These are phyloP conservation scores for Pseudocercospora eumusae DNA, from an alignment of 2,329 filamentous ascomycete species.

Conservation along the genomic window DNA sequence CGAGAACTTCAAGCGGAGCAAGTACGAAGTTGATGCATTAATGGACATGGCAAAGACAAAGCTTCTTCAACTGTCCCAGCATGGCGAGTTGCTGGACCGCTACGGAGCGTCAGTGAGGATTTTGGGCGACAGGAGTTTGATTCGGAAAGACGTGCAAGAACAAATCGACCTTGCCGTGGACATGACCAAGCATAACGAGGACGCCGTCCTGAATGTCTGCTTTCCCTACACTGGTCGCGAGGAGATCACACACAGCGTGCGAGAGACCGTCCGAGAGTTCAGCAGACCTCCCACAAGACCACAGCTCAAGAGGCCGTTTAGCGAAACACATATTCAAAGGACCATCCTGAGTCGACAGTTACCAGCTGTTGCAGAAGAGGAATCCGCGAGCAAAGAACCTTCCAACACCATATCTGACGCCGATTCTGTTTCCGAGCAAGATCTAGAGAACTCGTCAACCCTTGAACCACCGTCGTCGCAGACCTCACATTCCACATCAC, in stretches of 20 bases:
- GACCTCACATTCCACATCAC: slow-evolving; percentile 43
- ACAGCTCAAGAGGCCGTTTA: slow-evolving; percentile 68
- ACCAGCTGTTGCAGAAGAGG: slow-evolving; percentile 44
- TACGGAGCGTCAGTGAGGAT: slow-evolving; percentile 88
- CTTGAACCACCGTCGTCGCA: slow-evolving; percentile 43
- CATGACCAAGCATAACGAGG: slow-evolving; percentile 82
- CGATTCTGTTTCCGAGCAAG: slow-evolving; percentile 33
- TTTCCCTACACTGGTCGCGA: slow-evolving; percentile 96
- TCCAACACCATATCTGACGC: slow-evolving; percentile 26
- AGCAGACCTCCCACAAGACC: slow-evolving; percentile 59
- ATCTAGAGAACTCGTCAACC: slow-evolving; percentile 37
- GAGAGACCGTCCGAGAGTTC: slow-evolving; percentile 83
- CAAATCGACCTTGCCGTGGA: slow-evolving; percentile 84
- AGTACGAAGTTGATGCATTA: slow-evolving; percentile 92
- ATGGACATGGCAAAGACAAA: slow-evolving; percentile 99
- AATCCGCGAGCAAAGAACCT: slow-evolving; percentile 19
- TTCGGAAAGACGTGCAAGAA: slow-evolving; percentile 83
- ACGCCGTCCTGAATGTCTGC: slow-evolving; percentile 83
- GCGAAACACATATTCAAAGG: slow-evolving; percentile 80
- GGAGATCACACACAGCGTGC: slow-evolving; percentile 89
- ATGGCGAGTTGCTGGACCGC: slow-evolving; percentile 87
- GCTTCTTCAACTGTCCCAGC: slow-evolving; percentile 84
- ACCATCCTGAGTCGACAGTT: slow-evolving; percentile 65
- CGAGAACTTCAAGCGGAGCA: slow-evolving; percentile 96
- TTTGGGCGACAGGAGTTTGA: slow-evolving; percentile 77